Evolutionary conservation across 2,329 filamentous ascomycete genomes (phyloP).

Genomic region (Sodiomyces alkalinus): DNA sequence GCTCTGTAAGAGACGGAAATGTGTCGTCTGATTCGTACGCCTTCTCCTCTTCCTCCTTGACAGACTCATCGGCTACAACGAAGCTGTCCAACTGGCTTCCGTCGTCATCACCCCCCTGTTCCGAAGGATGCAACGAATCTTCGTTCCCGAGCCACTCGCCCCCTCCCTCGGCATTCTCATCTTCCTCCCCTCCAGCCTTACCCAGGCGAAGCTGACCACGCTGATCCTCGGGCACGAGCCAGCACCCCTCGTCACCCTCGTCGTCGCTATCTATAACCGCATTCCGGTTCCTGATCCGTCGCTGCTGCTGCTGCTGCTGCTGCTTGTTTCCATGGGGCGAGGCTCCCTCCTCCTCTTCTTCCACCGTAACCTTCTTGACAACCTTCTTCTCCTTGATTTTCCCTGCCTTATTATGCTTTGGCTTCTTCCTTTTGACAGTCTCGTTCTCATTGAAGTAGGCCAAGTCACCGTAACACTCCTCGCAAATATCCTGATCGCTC

Average conservation of each 20-base stretch:
- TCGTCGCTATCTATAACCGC: constrained; percentile 52
- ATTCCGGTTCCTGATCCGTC: constrained; percentile 33
- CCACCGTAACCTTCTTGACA: constrained; percentile 3
- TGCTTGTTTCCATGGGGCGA: constrained; percentile 10
- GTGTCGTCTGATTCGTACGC: constrained; percentile 17
- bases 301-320: constrained; percentile 7
- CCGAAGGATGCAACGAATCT: constrained; percentile 46
- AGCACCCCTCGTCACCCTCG: constrained; percentile 58
- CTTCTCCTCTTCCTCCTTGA: constrained; percentile 14
- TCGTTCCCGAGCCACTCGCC: constrained; percentile 64
- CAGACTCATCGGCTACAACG: constrained; percentile 34
- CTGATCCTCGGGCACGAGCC: constrained; percentile 61
- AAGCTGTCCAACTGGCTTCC: constrained; percentile 38
- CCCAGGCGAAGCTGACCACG: constrained; percentile 47
- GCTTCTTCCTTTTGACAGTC: constrained; percentile 23
- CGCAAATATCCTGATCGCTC: constrained; percentile 39
- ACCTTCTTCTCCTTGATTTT: constrained; percentile 12
- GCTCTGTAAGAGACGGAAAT: constrained; percentile 19
- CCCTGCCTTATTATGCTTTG: constrained; percentile 22
- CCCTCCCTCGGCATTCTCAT: constrained; percentile 76
- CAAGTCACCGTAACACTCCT: constrained; percentile 62
- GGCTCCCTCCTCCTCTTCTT: no score
- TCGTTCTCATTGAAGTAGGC: constrained; percentile 39
- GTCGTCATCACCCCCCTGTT: constrained; percentile 34
- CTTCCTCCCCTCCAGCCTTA: constrained; percentile 69